Conservation (phyloP, 2,329 filamentous ascomycete genomes). For the Aspergillus nomiae region DNA sequence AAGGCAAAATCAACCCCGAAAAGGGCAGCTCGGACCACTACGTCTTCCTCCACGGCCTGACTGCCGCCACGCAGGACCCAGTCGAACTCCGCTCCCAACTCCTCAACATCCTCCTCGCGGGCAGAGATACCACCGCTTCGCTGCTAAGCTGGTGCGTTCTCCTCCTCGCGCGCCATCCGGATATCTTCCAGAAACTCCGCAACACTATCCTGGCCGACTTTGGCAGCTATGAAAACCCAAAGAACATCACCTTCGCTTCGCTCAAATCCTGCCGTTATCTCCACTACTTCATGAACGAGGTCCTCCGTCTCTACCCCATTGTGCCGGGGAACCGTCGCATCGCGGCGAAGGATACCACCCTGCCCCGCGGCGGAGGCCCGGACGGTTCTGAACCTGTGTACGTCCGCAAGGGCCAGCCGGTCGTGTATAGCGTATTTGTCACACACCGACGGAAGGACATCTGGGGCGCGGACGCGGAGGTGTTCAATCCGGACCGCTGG, state of each 20-base stretch:
- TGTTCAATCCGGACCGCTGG: slow-evolving; percentile 71
- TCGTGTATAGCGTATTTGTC: slow-evolving; percentile 68
- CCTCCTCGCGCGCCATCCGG: slow-evolving; percentile 24
- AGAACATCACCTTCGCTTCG: slow-evolving; percentile 41
- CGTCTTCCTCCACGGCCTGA: slow-evolving; percentile 54
- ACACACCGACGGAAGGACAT: slow-evolving; percentile 70
- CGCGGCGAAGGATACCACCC: slow-evolving; percentile 44
- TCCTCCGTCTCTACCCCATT: slow-evolving; percentile 48
- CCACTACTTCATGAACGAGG: slow-evolving; percentile 41
- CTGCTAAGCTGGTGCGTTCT: slow-evolving; percentile 43
- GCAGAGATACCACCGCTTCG: slow-evolving; percentile 56
- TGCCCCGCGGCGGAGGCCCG: slow-evolving; percentile 60
- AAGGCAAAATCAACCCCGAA: slow-evolving; percentile 15
- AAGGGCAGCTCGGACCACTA: slow-evolving; percentile 40
- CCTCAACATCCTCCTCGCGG: slow-evolving; percentile 55
- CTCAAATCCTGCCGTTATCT: slow-evolving; percentile 46
- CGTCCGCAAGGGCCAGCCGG: slow-evolving; percentile 64
- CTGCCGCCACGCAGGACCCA: slow-evolving; percentile 49
- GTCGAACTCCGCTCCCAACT: slow-evolving; percentile 52
- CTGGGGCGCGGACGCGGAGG: slow-evolving; percentile 49
- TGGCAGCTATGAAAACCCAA: slow-evolving; percentile 17
- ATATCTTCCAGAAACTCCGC: slow-evolving; percentile 20
- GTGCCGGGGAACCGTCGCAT: slow-evolving; percentile 50
- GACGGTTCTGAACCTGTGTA: slow-evolving; percentile 63
- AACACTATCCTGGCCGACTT: slow-evolving; percentile 20